Percentiles rank a stretch among this genome's conserved stretches.
Conservation (phyloP, 225 moss, liverwort and hornwort genomes). For the Polytrichum commune region DNA sequence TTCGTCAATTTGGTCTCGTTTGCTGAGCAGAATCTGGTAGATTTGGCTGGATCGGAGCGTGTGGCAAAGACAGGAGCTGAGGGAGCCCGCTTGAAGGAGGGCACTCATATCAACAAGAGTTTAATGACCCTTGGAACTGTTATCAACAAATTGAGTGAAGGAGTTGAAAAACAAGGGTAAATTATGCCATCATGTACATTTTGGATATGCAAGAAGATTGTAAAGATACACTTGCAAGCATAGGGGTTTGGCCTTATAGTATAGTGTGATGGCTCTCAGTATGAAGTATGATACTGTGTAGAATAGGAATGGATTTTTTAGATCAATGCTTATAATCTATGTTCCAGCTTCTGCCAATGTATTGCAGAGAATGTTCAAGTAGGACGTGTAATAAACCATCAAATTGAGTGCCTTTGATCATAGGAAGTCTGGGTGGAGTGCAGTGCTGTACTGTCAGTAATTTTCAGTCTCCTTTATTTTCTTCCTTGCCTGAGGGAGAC, state of each 20-base stretch:
- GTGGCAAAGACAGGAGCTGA: slow-evolving; percentile 90
- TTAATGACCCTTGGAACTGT: slow-evolving; percentile 98
- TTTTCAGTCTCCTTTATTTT: too few species aligned
- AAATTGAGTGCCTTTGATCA: too few species aligned
- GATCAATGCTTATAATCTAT: not conserved
- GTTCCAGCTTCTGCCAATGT: too few species aligned
- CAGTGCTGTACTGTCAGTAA: too few species aligned
- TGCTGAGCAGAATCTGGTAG: slow-evolving; percentile 76
- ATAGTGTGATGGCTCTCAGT: too few species aligned
- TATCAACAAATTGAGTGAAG: slow-evolving; percentile 97
- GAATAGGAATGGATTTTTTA: not conserved
- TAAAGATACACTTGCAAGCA: not conserved
- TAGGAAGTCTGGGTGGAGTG: too few species aligned
- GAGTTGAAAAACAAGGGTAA: slow-evolving; percentile 88
- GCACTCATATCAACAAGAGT: slow-evolving; percentile 97
- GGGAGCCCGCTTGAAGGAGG: slow-evolving; percentile 91
- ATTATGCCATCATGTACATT: not conserved
- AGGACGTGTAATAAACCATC: too few species aligned
- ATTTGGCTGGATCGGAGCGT: slow-evolving; percentile 95
- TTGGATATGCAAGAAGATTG: not conserved
- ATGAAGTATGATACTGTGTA: not conserved
- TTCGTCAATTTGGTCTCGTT: slow-evolving; percentile 16
- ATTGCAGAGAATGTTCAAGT: too few species aligned
- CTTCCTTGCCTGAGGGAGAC: too few species aligned
- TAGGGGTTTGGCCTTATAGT: too few species aligned